Evolutionary conservation across 805 yeast species (phyloP).

Genomic region (Candida ipomoeae): DNA sequence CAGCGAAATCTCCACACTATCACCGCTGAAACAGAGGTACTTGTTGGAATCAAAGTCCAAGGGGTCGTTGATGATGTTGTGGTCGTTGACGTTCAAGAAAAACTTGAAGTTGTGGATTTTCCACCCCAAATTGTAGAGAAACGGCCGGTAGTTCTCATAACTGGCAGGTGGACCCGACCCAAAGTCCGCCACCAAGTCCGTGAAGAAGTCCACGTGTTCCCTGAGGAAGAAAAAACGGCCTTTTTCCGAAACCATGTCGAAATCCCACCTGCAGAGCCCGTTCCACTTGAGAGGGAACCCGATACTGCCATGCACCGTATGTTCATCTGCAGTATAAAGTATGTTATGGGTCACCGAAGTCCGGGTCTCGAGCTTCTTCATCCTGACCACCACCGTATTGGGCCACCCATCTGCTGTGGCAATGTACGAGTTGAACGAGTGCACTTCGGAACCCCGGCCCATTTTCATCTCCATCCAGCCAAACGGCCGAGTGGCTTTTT

Average conservation of each 20-base stretch:
- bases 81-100: constrained; percentile 77
- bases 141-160: constrained; percentile 76
- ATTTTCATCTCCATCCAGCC: constrained; percentile 87
- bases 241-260: constrained; percentile 49
- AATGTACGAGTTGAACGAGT: constrained; percentile 45
- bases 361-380: constrained; percentile 59
- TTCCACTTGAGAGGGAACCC: constrained; percentile 83
- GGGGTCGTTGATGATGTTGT: constrained; percentile 85
- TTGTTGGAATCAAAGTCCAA: constrained; percentile 77
- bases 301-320: constrained; percentile 50
- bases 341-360: constrained; percentile 89
- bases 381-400: constrained; percentile 42
- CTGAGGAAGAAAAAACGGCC: constrained; percentile 64
- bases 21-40: constrained; percentile 70
- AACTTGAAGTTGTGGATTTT: constrained; percentile 51
- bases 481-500: constrained; percentile 45
- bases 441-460: constrained; percentile 47
- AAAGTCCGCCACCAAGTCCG: constrained; percentile 76
- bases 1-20: constrained; percentile 42
- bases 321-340: constrained; percentile 57
- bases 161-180: constrained; percentile 65
- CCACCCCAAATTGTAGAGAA: constrained; percentile 60
- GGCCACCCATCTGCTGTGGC: constrained; percentile 57
- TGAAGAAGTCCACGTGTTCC: constrained; percentile 72
- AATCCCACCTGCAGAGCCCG: constrained; percentile 65